Conservation (phyloP, 2,329 filamentous ascomycete genomes). For the Dactylella cylindrospora region DNA sequence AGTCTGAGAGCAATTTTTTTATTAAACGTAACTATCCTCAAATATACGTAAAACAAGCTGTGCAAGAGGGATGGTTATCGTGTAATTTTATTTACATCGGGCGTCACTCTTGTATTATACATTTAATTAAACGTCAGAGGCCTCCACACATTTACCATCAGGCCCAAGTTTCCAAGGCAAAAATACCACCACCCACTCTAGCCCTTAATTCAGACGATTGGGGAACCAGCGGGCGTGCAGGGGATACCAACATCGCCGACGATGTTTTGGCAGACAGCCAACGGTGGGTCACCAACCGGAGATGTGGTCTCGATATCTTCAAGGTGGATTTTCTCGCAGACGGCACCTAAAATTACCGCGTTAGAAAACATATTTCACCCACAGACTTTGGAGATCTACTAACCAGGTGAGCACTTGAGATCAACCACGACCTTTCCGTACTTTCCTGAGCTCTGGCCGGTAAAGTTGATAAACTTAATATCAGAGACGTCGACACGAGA, state of each 20-base stretch:
- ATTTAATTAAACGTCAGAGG: too few relatives aligned
- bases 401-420: conserved; percentile 60
- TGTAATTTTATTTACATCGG: too few relatives aligned
- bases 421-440: conserved; percentile 60
- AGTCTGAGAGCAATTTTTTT: too few relatives aligned
- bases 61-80: too few relatives aligned
- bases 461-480: conserved; percentile 62
- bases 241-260: conserved; percentile 56
- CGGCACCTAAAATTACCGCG: conserved; percentile 51
- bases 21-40: too few relatives aligned
- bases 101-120: too few relatives aligned
- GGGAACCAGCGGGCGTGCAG: conserved; percentile 26
- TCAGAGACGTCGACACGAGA: conserved; percentile 63
- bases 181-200: too few relatives aligned
- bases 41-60: too few relatives aligned
- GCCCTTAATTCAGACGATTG: conserved; percentile 23
- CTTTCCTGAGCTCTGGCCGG: conserved; percentile 61
- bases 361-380: not conserved
- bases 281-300: conserved; percentile 53
- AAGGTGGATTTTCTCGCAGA: conserved; percentile 61
- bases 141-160: too few relatives aligned
- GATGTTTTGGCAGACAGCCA: conserved; percentile 52
- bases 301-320: conserved; percentile 60
- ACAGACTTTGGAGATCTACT: not conserved
- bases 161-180: too few relatives aligned